These are phyloP conservation scores for Trifolium dubium DNA, from an alignment of 306 rosid species.

Conservation along the genomic window DNA sequence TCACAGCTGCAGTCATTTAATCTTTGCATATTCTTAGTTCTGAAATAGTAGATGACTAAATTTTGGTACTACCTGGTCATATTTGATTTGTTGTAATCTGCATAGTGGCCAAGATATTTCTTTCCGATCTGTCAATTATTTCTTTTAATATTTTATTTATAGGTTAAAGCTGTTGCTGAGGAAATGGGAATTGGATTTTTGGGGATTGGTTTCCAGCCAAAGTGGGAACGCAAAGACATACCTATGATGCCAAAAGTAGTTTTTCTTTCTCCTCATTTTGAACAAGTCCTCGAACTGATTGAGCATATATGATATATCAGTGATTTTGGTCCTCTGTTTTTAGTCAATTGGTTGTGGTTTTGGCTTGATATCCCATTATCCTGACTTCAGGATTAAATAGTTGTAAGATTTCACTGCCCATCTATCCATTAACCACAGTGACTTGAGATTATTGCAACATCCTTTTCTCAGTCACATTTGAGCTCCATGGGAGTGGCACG, in stretches of 20 bases:
- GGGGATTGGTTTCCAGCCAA: constrained; percentile 99
- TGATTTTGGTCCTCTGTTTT: constrained; percentile 1
- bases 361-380: constrained; percentile 21
- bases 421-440: constrained; percentile 18
- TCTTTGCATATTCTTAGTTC: constrained; percentile 15
- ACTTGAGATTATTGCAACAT: constrained; percentile 10
- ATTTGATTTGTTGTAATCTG: constrained; percentile 32
- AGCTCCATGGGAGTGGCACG: constrained; percentile 2
- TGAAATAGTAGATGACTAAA: constrained; percentile 25
- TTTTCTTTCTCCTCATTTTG: constrained; percentile 27
- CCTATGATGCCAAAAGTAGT: constrained; percentile 97
- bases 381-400: constrained; percentile 20
- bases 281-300: constrained; percentile 29
- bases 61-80: constrained; percentile 5
- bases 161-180: constrained; percentile 98
- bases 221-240: constrained; percentile 84
- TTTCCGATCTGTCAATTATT: constrained; percentile 30
- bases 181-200: constrained; percentile 99
- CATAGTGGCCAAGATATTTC: constrained; percentile 25
- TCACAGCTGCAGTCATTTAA: constrained; percentile 27
- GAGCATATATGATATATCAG: constrained; percentile 6
- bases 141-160: constrained; percentile 24
- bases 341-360: background rate
- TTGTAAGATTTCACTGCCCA: constrained; percentile 21
- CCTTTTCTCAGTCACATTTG: constrained; percentile 6